Base-by-base conservation (phyloP, 169 alveolate genomes). In the Babesia sp. region DNA sequence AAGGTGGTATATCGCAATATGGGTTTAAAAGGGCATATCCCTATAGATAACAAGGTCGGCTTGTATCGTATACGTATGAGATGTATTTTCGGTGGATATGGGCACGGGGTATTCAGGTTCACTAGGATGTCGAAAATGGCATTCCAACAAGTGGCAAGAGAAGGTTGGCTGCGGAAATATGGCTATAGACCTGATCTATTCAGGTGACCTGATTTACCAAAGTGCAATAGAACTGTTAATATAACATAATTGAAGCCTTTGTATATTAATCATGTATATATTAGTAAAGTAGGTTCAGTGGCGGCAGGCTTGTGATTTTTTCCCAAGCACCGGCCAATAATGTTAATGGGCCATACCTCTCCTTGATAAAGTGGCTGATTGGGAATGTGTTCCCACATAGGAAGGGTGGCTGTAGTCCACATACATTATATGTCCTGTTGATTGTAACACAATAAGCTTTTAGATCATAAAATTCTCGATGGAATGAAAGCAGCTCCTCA, bases 101-200 rank as follows among this genome's bases (percentile, higher is more conserved):
- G 90, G 24, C 84, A 91, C 54, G 95, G 95, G 36, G 84, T 90
- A 34, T 90, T 84, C 69, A 74, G 91, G 78, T 90, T 87, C 63
- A 91, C 95, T 14, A 61, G 95, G 34, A 82, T 91, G 92, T 87
- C 93, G 37, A 87, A 84, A 71, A 84, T 91, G 93, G 93, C 93
- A 18, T 90, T 91, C 77, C 80, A 64, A 42, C 95, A 91, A 73
- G 90, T 89, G 29, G 93, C 92, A 20, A 51, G 95, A 41, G 95
- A 91, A 71, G 95, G 95, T 44, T 91, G 95, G 95, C 86, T 91
- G 48, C 79, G 78, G 71, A 74, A 78, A 39, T 91, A 87, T 71
- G 95, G 95, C 34, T 90, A 84, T 64, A 29, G 93, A 37, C 92
- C 93, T 57, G 93, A 89, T 66, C 57, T 89, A 53, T 89, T 89